These are phyloP conservation scores for Aureobasidium sp. DNA, from an alignment of 2,329 filamentous ascomycete genomes.

Conservation along the genomic window DNA sequence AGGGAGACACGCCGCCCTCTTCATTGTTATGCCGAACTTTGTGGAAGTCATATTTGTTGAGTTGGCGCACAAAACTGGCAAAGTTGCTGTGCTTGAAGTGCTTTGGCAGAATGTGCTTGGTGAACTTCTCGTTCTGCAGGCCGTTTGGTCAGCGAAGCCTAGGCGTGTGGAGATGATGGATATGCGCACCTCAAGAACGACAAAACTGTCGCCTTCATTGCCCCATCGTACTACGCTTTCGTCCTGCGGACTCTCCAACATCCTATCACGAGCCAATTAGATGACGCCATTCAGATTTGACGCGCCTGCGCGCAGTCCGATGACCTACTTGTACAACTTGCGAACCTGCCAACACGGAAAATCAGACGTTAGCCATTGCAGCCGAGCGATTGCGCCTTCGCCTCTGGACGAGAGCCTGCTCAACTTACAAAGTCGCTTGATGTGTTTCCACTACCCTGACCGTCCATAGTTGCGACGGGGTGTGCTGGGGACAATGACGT, in stretches of 20 bases:
- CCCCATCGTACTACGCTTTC: constrained; percentile 92
- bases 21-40: constrained; percentile 91
- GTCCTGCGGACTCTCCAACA: constrained; percentile 93
- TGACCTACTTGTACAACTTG: constrained; percentile 89
- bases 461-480: constrained; percentile 32
- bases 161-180: constrained; percentile 16
- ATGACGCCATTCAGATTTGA: neutral
- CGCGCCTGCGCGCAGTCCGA: constrained; percentile 3
- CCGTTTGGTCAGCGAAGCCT: constrained; percentile 5
- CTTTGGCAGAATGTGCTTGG: constrained; percentile 94
- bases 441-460: constrained; percentile 52
- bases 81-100: constrained; percentile 99
- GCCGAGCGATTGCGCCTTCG: neutral
- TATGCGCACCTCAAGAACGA: constrained; percentile 73
- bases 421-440: constrained; percentile 89
- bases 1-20: constrained; percentile 71
- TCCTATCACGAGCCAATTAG: constrained; percentile 46
- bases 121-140: constrained; percentile 88
- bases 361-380: neutral
- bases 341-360: constrained; percentile 58
- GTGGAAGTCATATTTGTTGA: constrained; percentile 98
- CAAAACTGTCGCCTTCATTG: constrained; percentile 89
- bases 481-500: neutral
- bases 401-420: neutral
- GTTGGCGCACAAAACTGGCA: constrained; percentile 87